Evolutionary conservation across 495 filamentous ascomycete genomes (phyloP).

Genomic region (Penicillium subrubescens): DNA sequence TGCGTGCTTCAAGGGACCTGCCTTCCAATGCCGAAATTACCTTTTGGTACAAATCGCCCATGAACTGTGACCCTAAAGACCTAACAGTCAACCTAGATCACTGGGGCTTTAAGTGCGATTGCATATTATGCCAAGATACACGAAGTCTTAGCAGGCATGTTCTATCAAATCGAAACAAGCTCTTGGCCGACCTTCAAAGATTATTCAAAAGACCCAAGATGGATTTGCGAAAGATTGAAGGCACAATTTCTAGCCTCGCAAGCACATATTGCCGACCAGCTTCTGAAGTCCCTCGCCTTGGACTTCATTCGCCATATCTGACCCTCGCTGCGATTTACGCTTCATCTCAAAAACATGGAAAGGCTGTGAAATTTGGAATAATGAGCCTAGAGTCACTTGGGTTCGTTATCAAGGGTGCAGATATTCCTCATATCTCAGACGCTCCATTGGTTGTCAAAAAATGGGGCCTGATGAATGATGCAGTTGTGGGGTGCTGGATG

Average conservation of each 20-base stretch:
- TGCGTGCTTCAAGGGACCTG: slow-evolving; percentile 53
- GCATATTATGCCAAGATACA: slow-evolving; percentile 42
- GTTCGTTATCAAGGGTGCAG: slow-evolving; percentile 41
- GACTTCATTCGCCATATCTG: slow-evolving; percentile 30
- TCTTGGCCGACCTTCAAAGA: slow-evolving; percentile 11
- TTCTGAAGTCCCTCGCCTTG: slow-evolving; percentile 32
- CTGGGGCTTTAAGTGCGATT: slow-evolving; percentile 55
- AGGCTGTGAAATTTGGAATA: slow-evolving; percentile 32
- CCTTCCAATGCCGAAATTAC: slow-evolving; percentile 52
- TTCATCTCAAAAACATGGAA: neutral
- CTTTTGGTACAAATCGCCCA: slow-evolving; percentile 34
- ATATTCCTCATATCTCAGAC: slow-evolving; percentile 12
- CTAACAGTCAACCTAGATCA: slow-evolving; percentile 18
- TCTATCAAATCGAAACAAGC: slow-evolving; percentile 13
- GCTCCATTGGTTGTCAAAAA: slow-evolving; percentile 35
- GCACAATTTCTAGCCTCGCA: slow-evolving; percentile 21
- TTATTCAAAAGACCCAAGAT: no score
- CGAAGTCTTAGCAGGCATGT: slow-evolving; percentile 1
- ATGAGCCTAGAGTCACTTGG: slow-evolving; percentile 41
- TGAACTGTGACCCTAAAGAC: slow-evolving; percentile 24
- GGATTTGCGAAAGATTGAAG: slow-evolving; percentile 19
- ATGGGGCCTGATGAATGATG: slow-evolving; percentile 42
- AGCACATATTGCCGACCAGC: slow-evolving; percentile 34
- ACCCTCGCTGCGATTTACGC: slow-evolving; percentile 27
- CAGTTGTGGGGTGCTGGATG: slow-evolving; percentile 39